Evolutionary conservation across 306 rosid species (phyloP), one percentile per base, ranked within the genome.

Genomic region (Pterocarpus santalinus): DNA sequence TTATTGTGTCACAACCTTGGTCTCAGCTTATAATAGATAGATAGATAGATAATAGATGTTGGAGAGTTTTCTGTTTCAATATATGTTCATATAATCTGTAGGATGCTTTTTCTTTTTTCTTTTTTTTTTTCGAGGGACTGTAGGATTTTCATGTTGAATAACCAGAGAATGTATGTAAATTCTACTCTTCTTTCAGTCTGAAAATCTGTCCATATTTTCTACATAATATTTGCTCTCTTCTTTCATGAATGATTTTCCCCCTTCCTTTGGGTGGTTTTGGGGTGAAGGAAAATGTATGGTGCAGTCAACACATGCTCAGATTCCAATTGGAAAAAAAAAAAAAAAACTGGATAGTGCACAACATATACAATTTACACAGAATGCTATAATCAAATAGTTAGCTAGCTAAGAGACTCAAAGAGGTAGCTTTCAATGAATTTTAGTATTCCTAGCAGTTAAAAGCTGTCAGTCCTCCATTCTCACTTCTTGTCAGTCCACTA

Each of bases 11-110:
- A 22, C 28, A 22, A 22, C 28, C 28, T 22, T 22, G 28, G 28
- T 22, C 28, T 22, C 28, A 22, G 28, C 28, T 22, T 22, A 22
- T 22, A 22, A 22, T 22, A 22, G 28, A 22, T 22, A 22, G 28
- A 22, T 22, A 22, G 28, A 22, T 22, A 22, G 28, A 22, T 22
- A 22, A 22, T 22, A 22, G 28, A 43, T 43, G 43, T 65, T 64
- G 55, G 34, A 34, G 73, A 15, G 11, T 65, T 55, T 72, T 81
- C 22, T 65, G 15, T 73, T 65, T 65, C 53, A 47, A 47, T 43
- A 14, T n/a, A 30, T 53, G 73, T 11, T 53, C 8, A 57, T n/a
- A 16, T 44, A 0, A 34, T 70, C 8, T 44, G 63, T 60, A 34
- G 13, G 38, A 22, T 22, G 28, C 0, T 22, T 22, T 22, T 22